A percentile compares a stretch with the other conserved stretches of the same genome.
Conservation (phyloP, 2,329 filamentous ascomycete species). For the Calycina marina region DNA sequence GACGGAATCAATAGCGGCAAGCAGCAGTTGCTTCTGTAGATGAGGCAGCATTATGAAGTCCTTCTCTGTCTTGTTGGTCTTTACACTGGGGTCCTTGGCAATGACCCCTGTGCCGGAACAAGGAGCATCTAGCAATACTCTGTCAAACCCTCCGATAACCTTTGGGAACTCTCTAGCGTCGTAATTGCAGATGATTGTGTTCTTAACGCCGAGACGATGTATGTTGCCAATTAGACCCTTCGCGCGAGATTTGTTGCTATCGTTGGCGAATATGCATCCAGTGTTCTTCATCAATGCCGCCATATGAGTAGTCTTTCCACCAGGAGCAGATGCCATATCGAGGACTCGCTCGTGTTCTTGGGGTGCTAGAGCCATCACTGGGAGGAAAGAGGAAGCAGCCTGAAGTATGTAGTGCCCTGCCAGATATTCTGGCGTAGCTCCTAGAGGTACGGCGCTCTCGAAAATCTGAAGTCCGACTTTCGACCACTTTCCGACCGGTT, state of each 20-base stretch:
- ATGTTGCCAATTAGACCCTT: constrained; percentile 98
- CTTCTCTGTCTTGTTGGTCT: constrained; percentile 93
- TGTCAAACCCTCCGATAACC: constrained; percentile 90
- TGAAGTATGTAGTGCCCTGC: constrained; percentile 97
- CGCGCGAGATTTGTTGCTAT: constrained; percentile 81
- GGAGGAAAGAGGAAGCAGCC: constrained; percentile 89
- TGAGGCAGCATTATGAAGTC: constrained; percentile 92
- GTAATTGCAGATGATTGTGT: constrained; percentile 90
- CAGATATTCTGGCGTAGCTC: constrained; percentile 93
- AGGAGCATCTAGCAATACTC: constrained; percentile 84
- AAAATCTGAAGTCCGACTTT: constrained; percentile 97
- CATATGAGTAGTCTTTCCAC: constrained; percentile 92
- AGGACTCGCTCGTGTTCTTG: constrained; percentile 86
- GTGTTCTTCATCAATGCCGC: constrained; percentile 98
- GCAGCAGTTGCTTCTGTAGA: constrained; percentile 83
- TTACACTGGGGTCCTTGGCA: constrained; percentile 88
- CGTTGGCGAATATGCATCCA: constrained; percentile 89
- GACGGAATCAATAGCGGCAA: constrained; percentile 88
- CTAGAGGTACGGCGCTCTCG: constrained; percentile 64
- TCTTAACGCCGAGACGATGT: constrained; percentile 83
- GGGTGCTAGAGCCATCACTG: constrained; percentile 91
- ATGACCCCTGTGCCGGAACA: constrained; percentile 97
- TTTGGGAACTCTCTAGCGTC: constrained; percentile 88
- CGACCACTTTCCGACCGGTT: constrained; percentile 96
- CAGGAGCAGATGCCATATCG: constrained; percentile 86